Percentiles rank a stretch among this genome's conserved stretches.
Evolutionary conservation across 768 basidiomycete species (phyloP).

Genomic region (Naganishia friedmannii): DNA sequence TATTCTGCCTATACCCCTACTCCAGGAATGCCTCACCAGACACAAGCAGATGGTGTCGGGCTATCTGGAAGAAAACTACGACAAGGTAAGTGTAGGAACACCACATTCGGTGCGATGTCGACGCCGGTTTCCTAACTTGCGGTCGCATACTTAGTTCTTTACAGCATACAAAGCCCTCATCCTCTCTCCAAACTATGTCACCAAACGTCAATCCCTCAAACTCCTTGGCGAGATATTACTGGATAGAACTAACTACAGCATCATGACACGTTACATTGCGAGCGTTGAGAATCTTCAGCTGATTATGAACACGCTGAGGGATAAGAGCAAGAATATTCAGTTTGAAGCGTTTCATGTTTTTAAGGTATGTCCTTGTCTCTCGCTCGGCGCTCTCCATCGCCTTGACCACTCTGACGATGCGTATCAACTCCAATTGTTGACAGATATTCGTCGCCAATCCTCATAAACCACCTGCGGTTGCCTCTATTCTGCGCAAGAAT

Average conservation of each 20-base stretch:
- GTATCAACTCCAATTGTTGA: not conserved
- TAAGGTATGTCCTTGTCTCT: constrained; percentile 64
- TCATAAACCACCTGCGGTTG: constrained; percentile 95
- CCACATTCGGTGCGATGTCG: not conserved
- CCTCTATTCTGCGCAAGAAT: constrained; percentile 82
- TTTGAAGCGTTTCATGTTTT: constrained; percentile 99
- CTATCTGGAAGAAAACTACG: constrained; percentile 95
- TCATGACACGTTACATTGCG: constrained; percentile 97
- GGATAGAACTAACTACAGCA: constrained; percentile 94
- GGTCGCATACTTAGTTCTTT: constrained; percentile 69
- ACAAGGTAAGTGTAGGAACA: constrained; percentile 65
- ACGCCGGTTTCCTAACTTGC: not conserved
- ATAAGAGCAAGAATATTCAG: constrained; percentile 99
- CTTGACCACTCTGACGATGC: not conserved
- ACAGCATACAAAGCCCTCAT: constrained; percentile 88
- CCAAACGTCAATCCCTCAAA: constrained; percentile 98
- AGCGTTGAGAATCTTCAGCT: constrained; percentile 95
- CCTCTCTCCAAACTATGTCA: constrained; percentile 92
- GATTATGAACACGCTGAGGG: constrained; percentile 98
- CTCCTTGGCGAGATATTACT: constrained; percentile 95
- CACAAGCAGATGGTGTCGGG: constrained; percentile 98
- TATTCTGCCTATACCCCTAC: not conserved
- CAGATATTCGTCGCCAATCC: constrained; percentile 98
- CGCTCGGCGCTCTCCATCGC: not conserved
- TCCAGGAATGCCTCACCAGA: constrained; percentile 82